Evolutionary conservation across 2,329 filamentous ascomycete species (phyloP).

Genomic region (Fusarium floridanum): DNA sequence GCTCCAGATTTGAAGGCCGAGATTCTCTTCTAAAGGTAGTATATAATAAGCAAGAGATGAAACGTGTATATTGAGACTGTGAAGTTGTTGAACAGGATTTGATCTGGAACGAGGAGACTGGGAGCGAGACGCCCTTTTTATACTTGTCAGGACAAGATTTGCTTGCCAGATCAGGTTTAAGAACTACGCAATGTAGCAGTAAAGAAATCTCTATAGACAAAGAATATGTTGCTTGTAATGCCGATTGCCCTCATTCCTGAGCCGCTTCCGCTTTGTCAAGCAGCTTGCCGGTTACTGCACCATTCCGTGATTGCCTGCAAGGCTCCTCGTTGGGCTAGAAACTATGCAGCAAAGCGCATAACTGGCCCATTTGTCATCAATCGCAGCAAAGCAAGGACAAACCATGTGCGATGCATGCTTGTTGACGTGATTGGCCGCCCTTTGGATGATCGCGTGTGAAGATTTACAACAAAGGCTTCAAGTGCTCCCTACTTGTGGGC

Average conservation of each 20-base stretch:
- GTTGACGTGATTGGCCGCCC: too few relatives aligned
- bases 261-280: not conserved
- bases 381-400: too few relatives aligned
- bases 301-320: not conserved
- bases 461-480: too few relatives aligned
- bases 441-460: too few relatives aligned
- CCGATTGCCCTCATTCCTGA: not conserved
- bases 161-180: not conserved
- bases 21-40: not conserved
- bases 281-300: not conserved
- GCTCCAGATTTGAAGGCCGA: too few relatives aligned
- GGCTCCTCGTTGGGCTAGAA: not conserved
- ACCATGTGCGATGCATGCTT: too few relatives aligned
- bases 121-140: not conserved
- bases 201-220: not conserved
- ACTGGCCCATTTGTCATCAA: fast-evolving
- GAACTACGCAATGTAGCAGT: not conserved
- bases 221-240: not conserved
- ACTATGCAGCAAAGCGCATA: not conserved
- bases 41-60: not conserved
- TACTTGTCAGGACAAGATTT: not conserved
- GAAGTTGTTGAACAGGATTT: not conserved
- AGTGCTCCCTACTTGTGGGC: too few relatives aligned
- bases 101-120: not conserved
- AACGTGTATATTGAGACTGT: not conserved